phyloP scores from a whole-genome alignment of 352 stramenopile genomes.

The Globisporangium solare region DNA sequence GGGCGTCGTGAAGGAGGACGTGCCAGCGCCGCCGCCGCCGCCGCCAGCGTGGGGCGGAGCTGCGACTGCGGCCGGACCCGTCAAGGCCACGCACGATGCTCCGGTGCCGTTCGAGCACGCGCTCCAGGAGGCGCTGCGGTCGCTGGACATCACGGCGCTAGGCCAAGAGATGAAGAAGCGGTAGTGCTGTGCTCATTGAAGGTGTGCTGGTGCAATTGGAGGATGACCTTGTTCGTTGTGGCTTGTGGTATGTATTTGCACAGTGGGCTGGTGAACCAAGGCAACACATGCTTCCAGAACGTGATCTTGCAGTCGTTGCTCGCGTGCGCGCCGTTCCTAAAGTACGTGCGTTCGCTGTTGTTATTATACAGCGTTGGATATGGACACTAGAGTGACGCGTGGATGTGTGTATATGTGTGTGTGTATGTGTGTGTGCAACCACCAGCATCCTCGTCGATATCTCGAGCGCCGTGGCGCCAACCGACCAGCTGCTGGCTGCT shows the following conservation, averaged over 20 bases:
- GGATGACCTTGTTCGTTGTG: background rate
- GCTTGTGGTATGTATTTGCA: slow-evolving; percentile 6
- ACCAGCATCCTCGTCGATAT: slow-evolving; percentile 64
- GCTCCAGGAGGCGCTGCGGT: slow-evolving; percentile 52
- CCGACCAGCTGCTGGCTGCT: slow-evolving; percentile 33
- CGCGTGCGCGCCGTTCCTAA: slow-evolving; percentile 72
- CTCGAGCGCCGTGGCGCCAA: slow-evolving; percentile 41
- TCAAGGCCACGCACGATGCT: slow-evolving; percentile 8
- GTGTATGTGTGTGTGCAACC: background rate
- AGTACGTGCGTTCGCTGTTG: too few relatives aligned
- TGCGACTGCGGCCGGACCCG: slow-evolving; percentile 5
- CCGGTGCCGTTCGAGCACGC: slow-evolving; percentile 55
- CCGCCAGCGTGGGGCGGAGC: slow-evolving; percentile 30
- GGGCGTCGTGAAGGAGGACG: slow-evolving; percentile 25
- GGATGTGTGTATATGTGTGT: too few relatives aligned
- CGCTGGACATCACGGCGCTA: slow-evolving; percentile 50
- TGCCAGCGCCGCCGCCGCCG: slow-evolving; percentile 3
- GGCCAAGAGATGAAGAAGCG: slow-evolving; percentile 82
- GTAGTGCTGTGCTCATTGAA: slow-evolving; percentile 16
- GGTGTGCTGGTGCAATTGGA: background rate
- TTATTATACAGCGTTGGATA: too few relatives aligned
- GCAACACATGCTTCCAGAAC: slow-evolving; percentile 88
- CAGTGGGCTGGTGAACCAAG: slow-evolving; percentile 78
- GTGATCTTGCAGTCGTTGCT: slow-evolving; percentile 83
- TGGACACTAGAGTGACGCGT: too few relatives aligned